phyloP scores from a whole-genome alignment of 2,329 filamentous ascomycete species.

The Botrytis elliptica region DNA sequence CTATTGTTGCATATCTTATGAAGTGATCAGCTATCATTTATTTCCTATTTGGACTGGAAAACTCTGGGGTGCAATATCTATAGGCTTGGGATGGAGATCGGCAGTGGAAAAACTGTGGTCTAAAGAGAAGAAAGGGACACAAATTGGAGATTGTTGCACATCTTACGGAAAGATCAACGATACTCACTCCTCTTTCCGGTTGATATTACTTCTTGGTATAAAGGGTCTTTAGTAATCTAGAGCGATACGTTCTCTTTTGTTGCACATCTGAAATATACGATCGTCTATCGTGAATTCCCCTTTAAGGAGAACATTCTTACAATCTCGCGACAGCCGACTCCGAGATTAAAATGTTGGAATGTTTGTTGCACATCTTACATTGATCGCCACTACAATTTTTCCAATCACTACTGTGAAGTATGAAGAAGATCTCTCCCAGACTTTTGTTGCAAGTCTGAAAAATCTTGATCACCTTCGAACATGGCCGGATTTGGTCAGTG shows the following conservation, averaged over 20 bases:
- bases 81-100: not conserved
- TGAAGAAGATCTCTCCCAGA: not conserved
- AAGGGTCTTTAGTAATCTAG: not conserved
- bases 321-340: not conserved
- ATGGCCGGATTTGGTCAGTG: not conserved
- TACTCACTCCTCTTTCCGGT: slow-evolving; percentile 1
- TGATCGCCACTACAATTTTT: not conserved
- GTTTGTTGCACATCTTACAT: slow-evolving; percentile 4
- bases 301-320: not conserved
- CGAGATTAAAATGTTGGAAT: not conserved
- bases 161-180: slow-evolving; percentile 15
- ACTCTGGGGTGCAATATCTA: not conserved
- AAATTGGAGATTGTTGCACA: slow-evolving; percentile 11
- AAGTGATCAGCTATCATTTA: not conserved
- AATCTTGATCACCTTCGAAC: slow-evolving; percentile 14
- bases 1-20: slow-evolving; percentile 1
- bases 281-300: slow-evolving; percentile 16
- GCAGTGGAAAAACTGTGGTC: not conserved
- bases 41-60: not conserved
- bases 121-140: not conserved
- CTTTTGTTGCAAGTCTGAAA: slow-evolving; percentile 21
- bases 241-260: not conserved
- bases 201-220: not conserved
- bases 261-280: slow-evolving; percentile 13
- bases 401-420: not conserved